phyloP scores from a whole-genome alignment of 1,284 basidiomycete genomes.

The Tremellales sp. region DNA sequence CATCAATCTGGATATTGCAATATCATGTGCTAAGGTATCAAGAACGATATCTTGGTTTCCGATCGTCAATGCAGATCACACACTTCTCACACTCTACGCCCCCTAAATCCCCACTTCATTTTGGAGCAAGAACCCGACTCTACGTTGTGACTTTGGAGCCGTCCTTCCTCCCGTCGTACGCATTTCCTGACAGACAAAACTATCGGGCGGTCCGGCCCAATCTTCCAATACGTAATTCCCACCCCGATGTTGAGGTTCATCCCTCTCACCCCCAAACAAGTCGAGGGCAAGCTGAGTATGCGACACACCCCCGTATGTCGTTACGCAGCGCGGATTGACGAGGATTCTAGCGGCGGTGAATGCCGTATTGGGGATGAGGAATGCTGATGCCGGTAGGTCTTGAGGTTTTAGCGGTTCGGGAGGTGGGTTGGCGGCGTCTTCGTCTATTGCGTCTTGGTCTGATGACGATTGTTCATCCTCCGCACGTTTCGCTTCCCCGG shows the following conservation, averaged over 20 bases:
- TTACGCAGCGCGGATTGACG: conserved; percentile 90
- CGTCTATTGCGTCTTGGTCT: conserved; percentile 82
- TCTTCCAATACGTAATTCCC: conserved; percentile 80
- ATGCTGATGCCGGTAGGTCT: conserved; percentile 43
- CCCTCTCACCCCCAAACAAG: conserved; percentile 67
- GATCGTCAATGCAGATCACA: too few species aligned
- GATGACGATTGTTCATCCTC: conserved; percentile 66
- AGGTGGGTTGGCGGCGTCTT: conserved; percentile 44
- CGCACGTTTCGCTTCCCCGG: conserved; percentile 41
- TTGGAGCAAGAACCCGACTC: conserved; percentile 80
- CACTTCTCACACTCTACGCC: background rate
- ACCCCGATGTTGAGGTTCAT: conserved; percentile 47
- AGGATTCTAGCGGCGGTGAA: conserved; percentile 83
- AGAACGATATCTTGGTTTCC: too few species aligned
- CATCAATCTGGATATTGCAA: too few species aligned
- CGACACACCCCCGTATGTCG: conserved; percentile 91
- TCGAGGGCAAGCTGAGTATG: conserved; percentile 88
- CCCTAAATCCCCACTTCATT: conserved; percentile 38
- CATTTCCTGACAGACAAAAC: conserved; percentile 95
- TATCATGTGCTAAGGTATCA: too few species aligned
- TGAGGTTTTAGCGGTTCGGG: conserved; percentile 42
- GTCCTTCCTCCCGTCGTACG: conserved; percentile 84
- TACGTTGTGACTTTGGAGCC: conserved; percentile 81
- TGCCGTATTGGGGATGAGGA: conserved; percentile 78
- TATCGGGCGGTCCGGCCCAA: conserved; percentile 90